Base-by-base conservation (phyloP, 1,139 yeast genomes). In the Zygotorulaspora mrakii region DNA sequence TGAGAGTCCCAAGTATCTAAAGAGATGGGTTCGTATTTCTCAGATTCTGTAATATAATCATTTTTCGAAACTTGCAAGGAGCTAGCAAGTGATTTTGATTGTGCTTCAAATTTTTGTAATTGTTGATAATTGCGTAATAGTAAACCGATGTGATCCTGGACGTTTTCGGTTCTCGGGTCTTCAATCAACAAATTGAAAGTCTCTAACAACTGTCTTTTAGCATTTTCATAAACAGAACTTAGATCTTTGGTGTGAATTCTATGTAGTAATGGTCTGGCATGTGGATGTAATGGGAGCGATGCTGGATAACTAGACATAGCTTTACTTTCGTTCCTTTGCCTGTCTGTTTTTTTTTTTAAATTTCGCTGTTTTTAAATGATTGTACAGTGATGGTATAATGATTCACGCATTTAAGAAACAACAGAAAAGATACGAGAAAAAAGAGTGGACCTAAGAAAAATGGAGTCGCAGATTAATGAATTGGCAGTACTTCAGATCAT, bases 401-500 rank as follows among this genome's bases (percentile, higher is more conserved):
- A n/a, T n/a, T n/a, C n/a, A n/a, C n/a, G n/a, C n/a, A n/a, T 20
- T 20, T 20, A 6, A 20, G 9, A 9, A 20, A 20, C 6, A 20
- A 20, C 22, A 20, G 9, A 9, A 20, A 6, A 20, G 22, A 20
- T 9, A 20, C 22, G 9, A 21, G 17, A 20, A 30, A 24, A 31
- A 13, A 26, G 29, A 22, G n/a, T n/a, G n/a, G n/a, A n/a, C n/a
- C n/a, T n/a, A n/a, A 32, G 23, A 36, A 33, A 30, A 18, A 45
- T 51, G 50, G 45, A 47, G 17, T 48, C 47, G 16, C 45, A 49
- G 31, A 49, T 58, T 32, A 53, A 50, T 21, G 61, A 59, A 35
- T 40, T 59, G 32, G 47, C 58, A 20, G 59, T 59, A 26, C 46
- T 59, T 25, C 61, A 58, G 37, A 48, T 57, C 24, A 53, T 59